Conservation (phyloP, 129 eudicot species). For the Lactuca sativa region DNA sequence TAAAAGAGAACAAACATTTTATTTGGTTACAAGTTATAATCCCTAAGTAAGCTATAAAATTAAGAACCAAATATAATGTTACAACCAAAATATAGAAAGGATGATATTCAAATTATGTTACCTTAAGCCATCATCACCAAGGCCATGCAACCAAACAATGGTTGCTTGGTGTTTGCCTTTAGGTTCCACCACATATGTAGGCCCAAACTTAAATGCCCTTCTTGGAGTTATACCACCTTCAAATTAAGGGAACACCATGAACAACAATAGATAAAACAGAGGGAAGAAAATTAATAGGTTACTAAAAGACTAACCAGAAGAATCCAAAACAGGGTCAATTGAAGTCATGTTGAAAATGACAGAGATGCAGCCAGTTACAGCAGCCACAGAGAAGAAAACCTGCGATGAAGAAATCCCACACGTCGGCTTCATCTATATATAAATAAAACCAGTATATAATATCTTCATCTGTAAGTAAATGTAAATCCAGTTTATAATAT, state of each 20-base stretch:
- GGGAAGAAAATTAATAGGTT: not conserved
- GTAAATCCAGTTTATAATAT: conserved; percentile 15
- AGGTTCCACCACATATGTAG: conserved; percentile 65
- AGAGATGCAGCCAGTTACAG: conserved; percentile 24
- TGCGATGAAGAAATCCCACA: conserved; percentile 35
- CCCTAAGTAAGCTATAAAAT: not conserved
- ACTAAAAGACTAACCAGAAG: conserved; percentile 48
- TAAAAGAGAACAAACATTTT: not conserved
- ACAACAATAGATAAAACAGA: not conserved
- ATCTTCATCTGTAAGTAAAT: not conserved
- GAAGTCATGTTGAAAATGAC: conserved; percentile 49
- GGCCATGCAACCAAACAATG: conserved; percentile 84
- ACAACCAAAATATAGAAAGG: not conserved
- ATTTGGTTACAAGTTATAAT: too few relatives aligned
- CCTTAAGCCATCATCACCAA: conserved; percentile 77
- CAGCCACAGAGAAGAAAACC: conserved; percentile 31
- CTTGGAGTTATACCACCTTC: conserved; percentile 49
- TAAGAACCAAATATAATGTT: not conserved
- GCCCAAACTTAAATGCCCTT: conserved; percentile 56
- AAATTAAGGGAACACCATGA: not conserved
- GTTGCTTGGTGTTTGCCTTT: conserved; percentile 83
- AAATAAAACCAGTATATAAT: not conserved
- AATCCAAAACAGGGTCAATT: conserved; percentile 39
- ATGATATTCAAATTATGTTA: conserved; percentile 23
- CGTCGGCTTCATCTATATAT: conserved; percentile 18